phyloP scores from a whole-genome alignment of 192 early-diverging fungal species.

The Radiomyces spectabilis region DNA sequence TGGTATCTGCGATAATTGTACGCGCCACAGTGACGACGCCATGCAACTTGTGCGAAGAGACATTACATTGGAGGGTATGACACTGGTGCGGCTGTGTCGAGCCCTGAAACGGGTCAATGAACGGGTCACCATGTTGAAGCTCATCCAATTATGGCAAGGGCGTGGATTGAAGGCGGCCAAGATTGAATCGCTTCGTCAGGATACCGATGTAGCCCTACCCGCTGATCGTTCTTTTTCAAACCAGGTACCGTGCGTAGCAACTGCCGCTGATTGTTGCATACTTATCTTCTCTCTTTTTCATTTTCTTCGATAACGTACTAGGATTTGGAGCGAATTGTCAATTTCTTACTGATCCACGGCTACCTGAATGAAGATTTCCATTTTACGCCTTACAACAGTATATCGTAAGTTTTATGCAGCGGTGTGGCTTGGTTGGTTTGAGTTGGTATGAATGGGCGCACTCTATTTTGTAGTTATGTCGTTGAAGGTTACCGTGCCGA shows the following conservation, averaged over 20 bases:
- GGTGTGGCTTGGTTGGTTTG: too few relatives aligned
- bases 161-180: constrained; percentile 18
- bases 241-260: neutral
- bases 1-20: constrained; percentile 42
- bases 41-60: constrained; percentile 33
- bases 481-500: too few relatives aligned
- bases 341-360: constrained; percentile 35
- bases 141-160: constrained; percentile 38
- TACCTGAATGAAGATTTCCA: constrained; percentile 53
- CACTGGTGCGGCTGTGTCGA: constrained; percentile 20
- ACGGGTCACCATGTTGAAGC: constrained; percentile 40
- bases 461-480: too few relatives aligned
- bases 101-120: constrained; percentile 25
- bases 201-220: neutral
- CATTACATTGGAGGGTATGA: constrained; percentile 31
- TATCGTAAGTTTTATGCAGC: constrained; percentile 55
- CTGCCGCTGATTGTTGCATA: too few relatives aligned
- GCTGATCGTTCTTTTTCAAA: constrained; percentile 1
- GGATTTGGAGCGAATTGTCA: constrained; percentile 52
- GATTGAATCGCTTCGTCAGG: neutral
- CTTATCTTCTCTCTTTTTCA: constrained; percentile 6
- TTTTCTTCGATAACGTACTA: constrained; percentile 12
- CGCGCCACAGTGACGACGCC: constrained; percentile 27
- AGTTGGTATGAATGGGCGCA: too few relatives aligned
- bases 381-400: constrained; percentile 54